phyloP scores from a whole-genome alignment of 768 basidiomycete species.

The Cystofilobasidium macerans region DNA sequence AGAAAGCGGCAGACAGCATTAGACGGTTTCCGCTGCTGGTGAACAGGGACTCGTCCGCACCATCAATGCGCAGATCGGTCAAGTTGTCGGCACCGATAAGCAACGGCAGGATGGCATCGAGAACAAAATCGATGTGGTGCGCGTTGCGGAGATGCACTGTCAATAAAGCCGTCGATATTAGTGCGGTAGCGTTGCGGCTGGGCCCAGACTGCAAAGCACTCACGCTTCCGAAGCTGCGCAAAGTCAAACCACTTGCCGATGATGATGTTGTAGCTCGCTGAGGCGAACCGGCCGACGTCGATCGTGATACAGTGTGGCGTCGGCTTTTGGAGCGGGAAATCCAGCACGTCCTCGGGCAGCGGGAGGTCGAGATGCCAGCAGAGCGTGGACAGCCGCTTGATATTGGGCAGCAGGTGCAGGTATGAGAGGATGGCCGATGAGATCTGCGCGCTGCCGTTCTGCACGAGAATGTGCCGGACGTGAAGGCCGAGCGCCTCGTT shows the following conservation, averaged over 20 bases:
- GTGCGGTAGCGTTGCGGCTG: not conserved
- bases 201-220: not conserved
- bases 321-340: not conserved
- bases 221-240: not conserved
- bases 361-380: slow-evolving; percentile 5
- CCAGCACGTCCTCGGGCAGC: not conserved
- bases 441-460: not conserved
- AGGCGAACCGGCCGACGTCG: not conserved
- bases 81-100: not conserved
- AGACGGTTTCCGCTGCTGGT: not conserved
- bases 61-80: not conserved
- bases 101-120: not conserved
- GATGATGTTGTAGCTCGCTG: not conserved
- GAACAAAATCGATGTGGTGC: not conserved
- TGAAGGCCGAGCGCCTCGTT: not conserved
- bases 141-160: not conserved
- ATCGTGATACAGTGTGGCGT: not conserved
- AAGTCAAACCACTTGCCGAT: slow-evolving; percentile 1
- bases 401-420: slow-evolving; percentile 1
- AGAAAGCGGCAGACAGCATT: not conserved
- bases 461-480: slow-evolving; percentile 2
- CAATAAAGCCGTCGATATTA: not conserved
- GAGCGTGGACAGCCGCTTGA: not conserved
- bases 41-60: not conserved
- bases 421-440: slow-evolving; percentile 4